Conservation (phyloP, 257 asterid genomes). For the Solanum corneliomulleri region DNA sequence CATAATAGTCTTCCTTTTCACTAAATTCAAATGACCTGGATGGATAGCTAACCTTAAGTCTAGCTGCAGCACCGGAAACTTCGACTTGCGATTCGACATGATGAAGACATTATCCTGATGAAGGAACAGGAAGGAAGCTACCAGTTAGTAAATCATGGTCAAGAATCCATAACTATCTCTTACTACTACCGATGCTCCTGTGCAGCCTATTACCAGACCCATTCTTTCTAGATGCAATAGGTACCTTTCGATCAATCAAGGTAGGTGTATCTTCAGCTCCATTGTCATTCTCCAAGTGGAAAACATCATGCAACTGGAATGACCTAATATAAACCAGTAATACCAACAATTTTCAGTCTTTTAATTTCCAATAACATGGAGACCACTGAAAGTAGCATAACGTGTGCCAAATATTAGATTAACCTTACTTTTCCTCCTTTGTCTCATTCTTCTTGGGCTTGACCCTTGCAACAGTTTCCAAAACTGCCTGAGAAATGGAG, state of each 20-base stretch:
- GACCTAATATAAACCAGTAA: constrained; percentile 27
- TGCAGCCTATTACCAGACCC: neutral
- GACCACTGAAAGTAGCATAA: neutral
- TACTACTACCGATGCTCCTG: neutral
- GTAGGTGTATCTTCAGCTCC: constrained; percentile 69
- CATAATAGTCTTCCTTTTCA: neutral
- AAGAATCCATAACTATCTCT: neutral
- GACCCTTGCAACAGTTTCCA: constrained; percentile 84
- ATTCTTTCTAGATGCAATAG: neutral
- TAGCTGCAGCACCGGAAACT: constrained; percentile 63
- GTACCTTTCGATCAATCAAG: constrained; percentile 65
- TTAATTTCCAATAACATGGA: neutral
- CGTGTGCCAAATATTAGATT: neutral
- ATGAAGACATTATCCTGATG: constrained; percentile 69
- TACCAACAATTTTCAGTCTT: constrained; percentile 3
- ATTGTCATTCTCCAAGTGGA: constrained; percentile 52
- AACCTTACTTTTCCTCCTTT: constrained; percentile 58
- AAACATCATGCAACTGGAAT: constrained; percentile 70
- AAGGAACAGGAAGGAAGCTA: neutral
- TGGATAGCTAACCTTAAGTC: constrained; percentile 54
- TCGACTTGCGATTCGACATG: constrained; percentile 73
- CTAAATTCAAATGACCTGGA: neutral
- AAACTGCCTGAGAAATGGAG: constrained; percentile 56
- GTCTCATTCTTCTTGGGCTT: constrained; percentile 81
- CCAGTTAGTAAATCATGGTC: neutral